Percentiles rank a stretch among this genome's conserved stretches.
Evolutionary conservation across 2,329 filamentous ascomycete species (phyloP).

Genomic region (Fusarium pseudonygamai): DNA sequence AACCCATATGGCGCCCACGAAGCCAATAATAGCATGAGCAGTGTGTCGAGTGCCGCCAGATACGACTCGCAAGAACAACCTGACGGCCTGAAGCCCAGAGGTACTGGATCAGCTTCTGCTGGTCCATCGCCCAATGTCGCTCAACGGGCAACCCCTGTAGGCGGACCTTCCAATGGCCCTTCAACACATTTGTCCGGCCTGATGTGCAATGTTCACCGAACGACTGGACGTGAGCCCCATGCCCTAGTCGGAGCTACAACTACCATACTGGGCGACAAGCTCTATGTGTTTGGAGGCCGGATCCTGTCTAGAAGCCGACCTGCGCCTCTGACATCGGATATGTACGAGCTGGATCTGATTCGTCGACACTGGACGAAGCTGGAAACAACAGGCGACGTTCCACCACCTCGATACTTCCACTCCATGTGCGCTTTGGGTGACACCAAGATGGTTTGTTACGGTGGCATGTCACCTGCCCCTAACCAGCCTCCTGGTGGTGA

Average conservation of each 20-base stretch:
- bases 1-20: slow-evolving; percentile 51
- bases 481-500: slow-evolving; percentile 58
- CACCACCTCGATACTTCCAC: slow-evolving; percentile 94
- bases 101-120: slow-evolving; percentile 63
- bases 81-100: slow-evolving; percentile 62
- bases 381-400: slow-evolving; percentile 84
- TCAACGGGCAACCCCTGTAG: slow-evolving; percentile 49
- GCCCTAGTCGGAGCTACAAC: slow-evolving; percentile 95
- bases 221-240: slow-evolving; percentile 90
- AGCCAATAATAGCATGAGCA: slow-evolving; percentile 57
- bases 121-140: slow-evolving; percentile 64
- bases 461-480: slow-evolving; percentile 89
- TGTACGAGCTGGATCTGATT: slow-evolving; percentile 94
- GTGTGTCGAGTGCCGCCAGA: slow-evolving; percentile 52
- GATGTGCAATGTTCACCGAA: slow-evolving; percentile 80
- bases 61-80: slow-evolving; percentile 57
- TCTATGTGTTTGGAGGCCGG: slow-evolving; percentile 95
- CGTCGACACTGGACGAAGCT: slow-evolving; percentile 92
- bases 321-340: slow-evolving; percentile 81
- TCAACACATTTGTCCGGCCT: slow-evolving; percentile 71
- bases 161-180: slow-evolving; percentile 57
- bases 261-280: slow-evolving; percentile 91
- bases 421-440: slow-evolving; percentile 94
- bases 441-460: slow-evolving; percentile 96
- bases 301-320: slow-evolving; percentile 86